phyloP scores from a whole-genome alignment of 306 rosid species.

The Cyamopsis tetragonoloba region DNA sequence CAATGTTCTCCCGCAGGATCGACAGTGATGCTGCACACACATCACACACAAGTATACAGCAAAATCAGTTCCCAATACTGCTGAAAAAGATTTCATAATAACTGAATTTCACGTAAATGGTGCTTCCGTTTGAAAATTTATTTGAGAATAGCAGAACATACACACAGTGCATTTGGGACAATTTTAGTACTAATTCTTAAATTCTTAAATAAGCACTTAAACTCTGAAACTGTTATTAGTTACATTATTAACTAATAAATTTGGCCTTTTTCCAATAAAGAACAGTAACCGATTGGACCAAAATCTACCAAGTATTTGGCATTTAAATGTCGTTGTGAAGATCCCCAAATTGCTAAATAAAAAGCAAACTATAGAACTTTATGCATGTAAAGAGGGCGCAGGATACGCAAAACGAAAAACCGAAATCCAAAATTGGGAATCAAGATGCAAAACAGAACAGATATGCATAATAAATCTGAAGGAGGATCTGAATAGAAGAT shows the following conservation, averaged over 20 bases:
- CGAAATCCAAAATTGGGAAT: not conserved
- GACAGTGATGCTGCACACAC: slow-evolving; percentile 86
- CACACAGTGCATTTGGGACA: not conserved
- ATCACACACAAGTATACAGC: slow-evolving; percentile 1
- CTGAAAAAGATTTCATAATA: not conserved
- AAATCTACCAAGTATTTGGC: not conserved
- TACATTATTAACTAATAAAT: not conserved
- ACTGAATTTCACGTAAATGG: not conserved
- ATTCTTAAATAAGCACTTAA: slow-evolving; percentile 11
- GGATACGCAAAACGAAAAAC: not conserved
- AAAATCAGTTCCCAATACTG: slow-evolving; percentile 14
- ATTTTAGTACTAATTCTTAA: not conserved
- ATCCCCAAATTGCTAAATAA: slow-evolving; percentile 4
- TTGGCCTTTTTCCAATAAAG: not conserved
- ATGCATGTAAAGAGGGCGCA: not conserved
- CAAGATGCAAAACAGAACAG: not conserved
- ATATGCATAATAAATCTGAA: not conserved
- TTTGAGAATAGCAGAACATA: not conserved
- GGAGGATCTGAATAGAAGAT: not conserved
- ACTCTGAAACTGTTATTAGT: not conserved
- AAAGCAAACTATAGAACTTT: not conserved
- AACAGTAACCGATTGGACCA: not conserved
- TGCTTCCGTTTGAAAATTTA: not conserved
- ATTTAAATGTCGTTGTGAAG: not conserved
- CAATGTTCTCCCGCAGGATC: slow-evolving; percentile 89